Evolutionary conservation across 2,329 filamentous ascomycete genomes (phyloP), one percentile per base, ranked within the genome.

Genomic region (Beauveria brongniartii): DNA sequence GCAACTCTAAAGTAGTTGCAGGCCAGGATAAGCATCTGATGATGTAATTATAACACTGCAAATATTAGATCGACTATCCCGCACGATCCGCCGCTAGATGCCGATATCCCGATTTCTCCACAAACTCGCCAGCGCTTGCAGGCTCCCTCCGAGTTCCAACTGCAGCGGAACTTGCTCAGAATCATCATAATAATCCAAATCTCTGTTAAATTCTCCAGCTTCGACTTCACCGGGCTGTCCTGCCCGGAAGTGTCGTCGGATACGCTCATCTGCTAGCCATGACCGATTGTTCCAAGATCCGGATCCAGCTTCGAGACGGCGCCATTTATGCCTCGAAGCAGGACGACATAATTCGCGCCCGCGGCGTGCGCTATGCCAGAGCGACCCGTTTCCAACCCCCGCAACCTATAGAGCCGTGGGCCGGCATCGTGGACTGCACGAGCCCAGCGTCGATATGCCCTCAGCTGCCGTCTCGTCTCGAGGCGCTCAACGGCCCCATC

Each of bases 271-370:
- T 14, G 10, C 30, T 4, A 30, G 28, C 44, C 37, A 61, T 61
- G 59, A 4, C 44, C 4, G 52, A 55, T 1, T 20, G 4, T 18
- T 6, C 47, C 7, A 59, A n/a, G 3, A n/a, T 56, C 22, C 63
- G 74, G 74, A 52, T 65, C 24, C 55, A 59, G 16, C 59, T 65
- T 10, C 55, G 51, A 3, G 53, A 61, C n/a, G 64, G 64, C 22
- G 34, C 56, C 22, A 64, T 65, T 41, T 59, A 44, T 20, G 61
- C 61, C 34, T n/a, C 59, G 18, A 37, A 41, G 34, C 43, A 53
- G 1, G 57, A 54, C 40, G 48, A 47, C 22, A 52, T 60, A 1
- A 43, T 64, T 26, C 47, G 55, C 14, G 65, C 65, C 14, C 63
- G 64, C 6, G 64, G 61, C 5, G 5, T 65, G 3, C 61, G 37